Evolutionary conservation across 805 yeast species (phyloP).

Genomic region (Brettanomyces custersianus): DNA sequence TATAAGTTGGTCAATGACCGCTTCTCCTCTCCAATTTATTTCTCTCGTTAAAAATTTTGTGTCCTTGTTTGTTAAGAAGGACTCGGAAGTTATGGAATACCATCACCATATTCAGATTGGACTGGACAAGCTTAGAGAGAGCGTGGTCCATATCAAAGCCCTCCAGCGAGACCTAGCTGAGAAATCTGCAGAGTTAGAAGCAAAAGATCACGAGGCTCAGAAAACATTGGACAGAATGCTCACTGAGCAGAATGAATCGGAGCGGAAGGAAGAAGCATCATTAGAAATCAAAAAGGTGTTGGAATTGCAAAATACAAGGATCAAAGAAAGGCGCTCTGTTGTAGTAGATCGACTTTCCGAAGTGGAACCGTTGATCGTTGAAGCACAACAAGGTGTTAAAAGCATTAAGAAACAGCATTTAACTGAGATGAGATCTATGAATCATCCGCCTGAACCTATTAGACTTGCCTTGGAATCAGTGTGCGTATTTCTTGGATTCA

Average conservation of each 20-base stretch:
- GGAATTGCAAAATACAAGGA: conserved; percentile 53
- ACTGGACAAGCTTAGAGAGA: conserved; percentile 63
- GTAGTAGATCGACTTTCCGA: conserved; percentile 59
- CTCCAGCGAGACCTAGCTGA: conserved; percentile 44
- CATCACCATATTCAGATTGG: conserved; percentile 73
- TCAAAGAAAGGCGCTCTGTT: conserved; percentile 39
- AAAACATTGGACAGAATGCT: conserved; percentile 68
- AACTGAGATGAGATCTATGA: conserved; percentile 82
- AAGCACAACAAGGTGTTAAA: conserved; percentile 84
- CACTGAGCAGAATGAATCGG: conserved; percentile 84
- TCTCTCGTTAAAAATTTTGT: conserved; percentile 39
- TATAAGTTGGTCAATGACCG: background rate
- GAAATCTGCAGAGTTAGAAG: conserved; percentile 39
- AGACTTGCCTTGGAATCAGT: conserved; percentile 83
- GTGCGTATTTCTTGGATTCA: conserved; percentile 70
- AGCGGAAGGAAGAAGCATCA: conserved; percentile 80
- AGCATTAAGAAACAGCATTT: conserved; percentile 88
- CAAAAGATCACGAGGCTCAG: conserved; percentile 62
- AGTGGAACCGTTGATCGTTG: conserved; percentile 79
- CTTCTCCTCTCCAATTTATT: conserved; percentile 49
- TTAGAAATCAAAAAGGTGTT: conserved; percentile 64
- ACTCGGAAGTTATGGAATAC: conserved; percentile 43
- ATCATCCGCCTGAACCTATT: conserved; percentile 83
- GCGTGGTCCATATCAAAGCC: conserved; percentile 62
- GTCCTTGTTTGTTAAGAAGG: conserved; percentile 32